Evolutionary conservation across 768 basidiomycete species (phyloP).

Genomic region (Kwoniella dejecticola): DNA sequence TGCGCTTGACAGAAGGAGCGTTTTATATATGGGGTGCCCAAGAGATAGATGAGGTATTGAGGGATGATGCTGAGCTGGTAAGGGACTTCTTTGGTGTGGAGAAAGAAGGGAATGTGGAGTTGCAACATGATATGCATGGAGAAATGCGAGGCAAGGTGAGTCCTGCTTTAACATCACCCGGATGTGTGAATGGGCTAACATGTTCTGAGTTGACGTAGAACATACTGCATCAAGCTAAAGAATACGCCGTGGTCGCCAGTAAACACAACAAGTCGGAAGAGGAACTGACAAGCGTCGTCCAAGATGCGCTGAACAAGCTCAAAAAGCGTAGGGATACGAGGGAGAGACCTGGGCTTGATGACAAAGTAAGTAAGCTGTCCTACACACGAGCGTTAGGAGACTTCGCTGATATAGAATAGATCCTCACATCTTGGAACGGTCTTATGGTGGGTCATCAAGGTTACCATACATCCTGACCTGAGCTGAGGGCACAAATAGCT

Average conservation of each 20-base stretch:
- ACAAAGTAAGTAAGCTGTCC: constrained; percentile 48
- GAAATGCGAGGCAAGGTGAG: constrained; percentile 55
- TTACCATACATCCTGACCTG: neutral
- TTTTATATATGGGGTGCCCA: constrained; percentile 57
- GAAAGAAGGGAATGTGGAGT: constrained; percentile 57
- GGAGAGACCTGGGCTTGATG: constrained; percentile 58
- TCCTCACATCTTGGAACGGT: constrained; percentile 58
- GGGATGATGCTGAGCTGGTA: constrained; percentile 50
- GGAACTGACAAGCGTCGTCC: constrained; percentile 41
- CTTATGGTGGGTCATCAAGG: constrained; percentile 53
- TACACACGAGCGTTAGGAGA: neutral
- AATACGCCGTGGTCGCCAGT: constrained; percentile 18
- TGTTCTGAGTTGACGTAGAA: constrained; percentile 27
- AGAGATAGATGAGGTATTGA: constrained; percentile 54
- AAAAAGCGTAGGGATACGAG: constrained; percentile 54
- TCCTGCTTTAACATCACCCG: neutral
- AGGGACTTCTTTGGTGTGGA: constrained; percentile 55
- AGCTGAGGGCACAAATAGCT: constrained; percentile 22
- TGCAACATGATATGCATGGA: constrained; percentile 56
- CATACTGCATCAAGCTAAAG: constrained; percentile 39
- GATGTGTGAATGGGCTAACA: neutral
- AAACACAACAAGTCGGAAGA: constrained; percentile 27
- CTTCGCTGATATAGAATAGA: constrained; percentile 26
- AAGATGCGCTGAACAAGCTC: constrained; percentile 36
- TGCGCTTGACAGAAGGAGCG: constrained; percentile 52